Base-by-base conservation (phyloP, 306 rosid genomes). In the Leucaena leucocephala region DNA sequence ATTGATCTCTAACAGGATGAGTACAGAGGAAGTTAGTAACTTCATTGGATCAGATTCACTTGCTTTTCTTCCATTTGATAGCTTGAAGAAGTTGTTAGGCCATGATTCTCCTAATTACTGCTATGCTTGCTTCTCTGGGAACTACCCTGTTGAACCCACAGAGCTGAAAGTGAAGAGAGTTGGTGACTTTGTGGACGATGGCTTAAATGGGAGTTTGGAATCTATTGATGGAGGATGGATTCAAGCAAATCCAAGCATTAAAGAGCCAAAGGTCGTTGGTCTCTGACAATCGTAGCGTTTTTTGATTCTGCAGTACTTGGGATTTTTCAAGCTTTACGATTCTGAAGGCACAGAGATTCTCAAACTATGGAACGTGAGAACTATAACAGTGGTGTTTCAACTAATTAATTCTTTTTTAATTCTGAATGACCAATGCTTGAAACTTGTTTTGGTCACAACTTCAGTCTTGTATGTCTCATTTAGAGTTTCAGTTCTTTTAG, bases 41-140 rank as follows among this genome's bases (percentile, higher is more conserved):
- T 91, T 84, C 44, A 93, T 91, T 55, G 97, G 97, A 3, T 91
- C 86, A 0, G 97, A 93, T 84, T 91, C 98, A 1, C 97, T 93
- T 35, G 92, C 98, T 55, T 93, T 93, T 72, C 89, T 93, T 50
- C 90, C 93, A 49, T 3, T 91, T 38, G 91, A 80, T 64, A 86
- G 83, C 75, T 82, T 93, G 87, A 61, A 71, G 79, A 80, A 34
- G 54, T 45, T 82, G 68, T 43, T 93, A 75, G 91, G 71, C 1
- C 33, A 6, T 57, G 85, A 93, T 0, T 82, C 95, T 69, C 72
- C 87, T 0, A 91, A 80, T 59, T 93, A 33, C 50, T 91, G 98
- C 34, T 88, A 87, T 64, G 97, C 98, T 71, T 93, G 97, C 76
- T 93, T 93, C 78, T 83, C 97, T 9, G 98, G 97, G 35, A 83